phyloP scores from a whole-genome alignment of 2,329 filamentous ascomycete species.

The Aspergillus sp. region DNA sequence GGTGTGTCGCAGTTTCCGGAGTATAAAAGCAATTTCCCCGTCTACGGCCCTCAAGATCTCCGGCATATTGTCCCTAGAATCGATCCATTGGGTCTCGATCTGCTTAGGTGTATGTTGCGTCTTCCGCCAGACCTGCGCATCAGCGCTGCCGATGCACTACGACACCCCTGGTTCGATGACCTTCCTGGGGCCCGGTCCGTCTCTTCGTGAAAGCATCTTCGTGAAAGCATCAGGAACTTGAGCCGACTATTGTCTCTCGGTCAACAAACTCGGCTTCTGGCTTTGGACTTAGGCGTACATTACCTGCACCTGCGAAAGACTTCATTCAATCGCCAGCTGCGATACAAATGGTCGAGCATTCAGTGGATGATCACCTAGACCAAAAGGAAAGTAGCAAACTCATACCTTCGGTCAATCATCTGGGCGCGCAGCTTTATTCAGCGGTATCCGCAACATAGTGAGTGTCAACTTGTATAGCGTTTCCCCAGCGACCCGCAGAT shows the following conservation, averaged over 20 bases:
- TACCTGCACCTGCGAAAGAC: too few species aligned
- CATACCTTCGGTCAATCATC: not conserved
- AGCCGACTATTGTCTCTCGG: not conserved
- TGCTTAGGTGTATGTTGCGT: slow-evolving; percentile 84
- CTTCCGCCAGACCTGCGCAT: slow-evolving; percentile 84
- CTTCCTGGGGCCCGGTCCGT: slow-evolving; percentile 3
- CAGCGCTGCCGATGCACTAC: slow-evolving; percentile 76
- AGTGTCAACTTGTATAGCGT: not conserved
- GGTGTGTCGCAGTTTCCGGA: slow-evolving; percentile 88
- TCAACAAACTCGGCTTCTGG: not conserved
- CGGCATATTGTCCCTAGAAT: slow-evolving; percentile 80
- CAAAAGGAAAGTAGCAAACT: not conserved
- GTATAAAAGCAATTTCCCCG: slow-evolving; percentile 88
- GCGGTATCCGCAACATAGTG: not conserved
- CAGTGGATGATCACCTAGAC: too few species aligned
- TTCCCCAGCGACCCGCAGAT: too few species aligned
- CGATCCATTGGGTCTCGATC: slow-evolving; percentile 77
- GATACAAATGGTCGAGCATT: too few species aligned
- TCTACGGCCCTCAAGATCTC: slow-evolving; percentile 85
- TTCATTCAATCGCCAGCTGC: too few species aligned
- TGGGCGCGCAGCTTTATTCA: not conserved
- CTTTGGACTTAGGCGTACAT: not conserved
- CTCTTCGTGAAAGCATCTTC: not conserved
- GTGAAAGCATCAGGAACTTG: not conserved
- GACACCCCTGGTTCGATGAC: slow-evolving; percentile 76